Evolutionary conservation across 495 filamentous ascomycete species (phyloP), one percentile per base, ranked within the genome.

Genomic region (Talaromyces nanjingensis): DNA sequence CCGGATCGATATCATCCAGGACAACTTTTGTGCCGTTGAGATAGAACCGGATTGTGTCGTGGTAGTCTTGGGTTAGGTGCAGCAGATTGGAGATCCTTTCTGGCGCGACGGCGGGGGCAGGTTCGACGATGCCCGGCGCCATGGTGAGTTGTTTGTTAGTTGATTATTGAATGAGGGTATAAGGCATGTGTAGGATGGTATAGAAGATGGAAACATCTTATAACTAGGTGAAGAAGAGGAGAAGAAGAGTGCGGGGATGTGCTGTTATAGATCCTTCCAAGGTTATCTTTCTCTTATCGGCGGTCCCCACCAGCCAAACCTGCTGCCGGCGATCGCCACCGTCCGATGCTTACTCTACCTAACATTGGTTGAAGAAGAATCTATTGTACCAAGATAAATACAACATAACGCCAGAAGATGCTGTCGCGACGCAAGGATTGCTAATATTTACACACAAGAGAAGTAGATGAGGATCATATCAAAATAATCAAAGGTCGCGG

Each of bases 1-100:
- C 93, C 0, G 93, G 93, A 70, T 97, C 91, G 64, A 91, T 78
- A 0, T 89, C 84, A 65, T 96, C 91, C 7, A 98, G 79, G 1
- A 85, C 81, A 53, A 97, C 89, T 64, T 89, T 90, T n/a, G 94
- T 94, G 62, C 93, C 93, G 72, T 98, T 98, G 33, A 98, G 86
- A 74, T 92, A 97, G 78, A 98, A 97, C 1, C 86, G 83, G 57
- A 97, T 70, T 1, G 85, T 83, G 70, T 87, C 83, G 64, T 87
- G 83, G 78, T 89, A 92, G 27, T 81, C 72, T 39, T 81, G 81
- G 3, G 88, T 89, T 29, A 91, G 73, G 22, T 83, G 75, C 24
- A 76, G 68, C 27, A 91, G 72, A 31, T 79, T 77, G 39, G 67
- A 64, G 37, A 73, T 71, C 64, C 78, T 79, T 33, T 78, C 73